A percentile compares a stretch with the other conserved stretches of the same genome.
These are phyloP conservation scores for Kalmusia sp. DNA, from an alignment of 2,329 filamentous ascomycete genomes.

Conservation along the genomic window DNA sequence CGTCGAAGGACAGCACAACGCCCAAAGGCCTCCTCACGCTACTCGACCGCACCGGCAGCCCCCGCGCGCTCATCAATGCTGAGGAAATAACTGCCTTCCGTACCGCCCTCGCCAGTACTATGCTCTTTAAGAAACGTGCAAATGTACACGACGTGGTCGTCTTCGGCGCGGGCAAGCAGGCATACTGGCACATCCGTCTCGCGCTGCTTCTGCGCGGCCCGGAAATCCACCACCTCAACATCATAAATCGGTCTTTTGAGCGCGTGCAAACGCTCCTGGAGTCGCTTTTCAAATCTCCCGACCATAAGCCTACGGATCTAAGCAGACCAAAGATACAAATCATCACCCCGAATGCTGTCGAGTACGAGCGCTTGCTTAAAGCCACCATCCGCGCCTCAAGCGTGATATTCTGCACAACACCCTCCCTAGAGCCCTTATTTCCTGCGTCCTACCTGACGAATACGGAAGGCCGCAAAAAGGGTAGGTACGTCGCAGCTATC, in stretches of 20 bases:
- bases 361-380: conserved; percentile 71
- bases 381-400: conserved; percentile 75
- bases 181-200: conserved; percentile 92
- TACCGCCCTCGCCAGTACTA: conserved; percentile 68
- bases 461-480: conserved; percentile 72
- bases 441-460: conserved; percentile 75
- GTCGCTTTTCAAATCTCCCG: conserved; percentile 60
- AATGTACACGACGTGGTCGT: conserved; percentile 78
- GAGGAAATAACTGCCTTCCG: conserved; percentile 74
- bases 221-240: conserved; percentile 79
- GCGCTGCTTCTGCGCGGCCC: conserved; percentile 73
- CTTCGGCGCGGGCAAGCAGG: conserved; percentile 88
- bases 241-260: conserved; percentile 79
- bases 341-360: conserved; percentile 74
- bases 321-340: conserved; percentile 67
- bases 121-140: conserved; percentile 68
- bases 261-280: conserved; percentile 61
- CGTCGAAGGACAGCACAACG: conserved; percentile 47
- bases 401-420: conserved; percentile 89
- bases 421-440: conserved; percentile 76
- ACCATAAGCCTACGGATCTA: conserved; percentile 31
- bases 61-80: conserved; percentile 69
- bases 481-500: conserved; percentile 74
- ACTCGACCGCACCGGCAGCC: conserved; percentile 63
- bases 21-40: conserved; percentile 66